Conservation (phyloP, 2,329 filamentous ascomycete species). For the Clonostachys solani region DNA sequence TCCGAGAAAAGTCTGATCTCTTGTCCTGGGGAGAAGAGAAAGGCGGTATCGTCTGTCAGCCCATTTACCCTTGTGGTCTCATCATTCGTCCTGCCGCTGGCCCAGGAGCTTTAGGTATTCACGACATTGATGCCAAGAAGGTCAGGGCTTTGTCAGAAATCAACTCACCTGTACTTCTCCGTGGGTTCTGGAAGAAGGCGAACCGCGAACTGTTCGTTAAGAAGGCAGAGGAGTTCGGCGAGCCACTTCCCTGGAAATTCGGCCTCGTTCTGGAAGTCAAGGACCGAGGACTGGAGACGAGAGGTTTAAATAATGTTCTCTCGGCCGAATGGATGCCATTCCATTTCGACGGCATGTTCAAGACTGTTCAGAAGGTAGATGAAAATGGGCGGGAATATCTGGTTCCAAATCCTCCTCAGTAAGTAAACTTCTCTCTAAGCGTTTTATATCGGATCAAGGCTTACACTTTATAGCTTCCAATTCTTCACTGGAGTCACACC, state of each 20-base stretch:
- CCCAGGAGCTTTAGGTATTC: conserved; percentile 25
- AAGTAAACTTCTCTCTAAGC: conserved; percentile 7
- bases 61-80: conserved; percentile 41
- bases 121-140: conserved; percentile 36
- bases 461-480: conserved; percentile 34
- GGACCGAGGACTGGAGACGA: conserved; percentile 35
- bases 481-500: conserved; percentile 42
- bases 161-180: conserved; percentile 48
- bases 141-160: conserved; percentile 38
- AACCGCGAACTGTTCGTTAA: conserved; percentile 37
- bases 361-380: conserved; percentile 34
- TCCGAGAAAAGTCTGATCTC: conserved; percentile 40
- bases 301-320: conserved; percentile 46
- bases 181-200: conserved; percentile 43
- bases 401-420: conserved; percentile 36
- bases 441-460: background rate
- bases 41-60: conserved; percentile 32
- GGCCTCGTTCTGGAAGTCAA: conserved; percentile 46
- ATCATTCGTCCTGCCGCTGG: conserved; percentile 28
- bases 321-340: conserved; percentile 52
- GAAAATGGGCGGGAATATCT: conserved; percentile 31
- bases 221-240: conserved; percentile 41
- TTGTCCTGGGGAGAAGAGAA: conserved; percentile 31
- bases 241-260: conserved; percentile 46
- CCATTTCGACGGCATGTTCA: conserved; percentile 55